Evolutionary conservation across 345 rosid genomes (phyloP), one percentile per base, ranked within the genome.

Genomic region (Raphanus raphanistrum): DNA sequence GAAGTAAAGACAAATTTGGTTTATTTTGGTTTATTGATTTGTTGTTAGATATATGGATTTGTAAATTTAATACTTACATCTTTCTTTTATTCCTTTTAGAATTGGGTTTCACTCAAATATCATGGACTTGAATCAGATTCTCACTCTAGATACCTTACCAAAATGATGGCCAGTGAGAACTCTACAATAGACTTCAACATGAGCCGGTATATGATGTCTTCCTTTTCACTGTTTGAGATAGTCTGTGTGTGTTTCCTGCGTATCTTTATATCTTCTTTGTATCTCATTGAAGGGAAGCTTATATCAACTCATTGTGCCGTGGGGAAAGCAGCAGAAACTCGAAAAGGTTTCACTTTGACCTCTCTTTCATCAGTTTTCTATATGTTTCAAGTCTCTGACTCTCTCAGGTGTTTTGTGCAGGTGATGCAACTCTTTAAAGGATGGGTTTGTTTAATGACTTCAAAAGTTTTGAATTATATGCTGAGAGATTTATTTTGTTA

Each of bases 41-140:
- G 31, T 15, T 71, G 57, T 61, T 38, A 38, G 73, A 66, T 80
- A 66, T 80, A 69, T 73, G 16, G 70, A 35, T 73, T 32, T 21
- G 16, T 62, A 32, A 57, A 8, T 63, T 76, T 48, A 35, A 36
- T 79, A 48, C 8, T 66, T 74, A 32, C 26, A 50, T 65, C 58
- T 76, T 65, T 57, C 62, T 61, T 21, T 32, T 71, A 65, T 57
- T 72, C 76, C 79, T 63, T 21, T 83, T 41, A 94, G 99, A 55
- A 45, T 28, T 95, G 98, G 98, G 72, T 90, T 81, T 73, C 87
- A 2, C 88, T 90, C 80, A 86, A 87, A 83, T 95, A 86, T 80
- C 96, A 90, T 80, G 87, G 90, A 72, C 85, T 84, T 28, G 86
- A 81, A 76, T 89, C 88, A 43, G 97, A 92, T 62, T 71, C 82